Evolutionary conservation across 352 stramenopile genomes (phyloP).

Genomic region (Phytophthora multivora): DNA sequence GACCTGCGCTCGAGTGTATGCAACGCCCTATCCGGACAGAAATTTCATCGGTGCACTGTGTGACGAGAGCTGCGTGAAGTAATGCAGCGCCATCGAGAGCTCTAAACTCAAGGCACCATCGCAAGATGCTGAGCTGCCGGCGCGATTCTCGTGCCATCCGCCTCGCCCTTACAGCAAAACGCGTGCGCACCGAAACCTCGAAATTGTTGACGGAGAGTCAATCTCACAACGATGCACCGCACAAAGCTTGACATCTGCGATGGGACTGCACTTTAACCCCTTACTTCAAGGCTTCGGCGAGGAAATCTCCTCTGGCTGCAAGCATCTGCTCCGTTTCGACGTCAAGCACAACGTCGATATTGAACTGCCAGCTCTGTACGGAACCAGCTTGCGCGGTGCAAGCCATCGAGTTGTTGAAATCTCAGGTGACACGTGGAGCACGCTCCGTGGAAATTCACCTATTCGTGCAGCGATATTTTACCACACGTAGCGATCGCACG

Average conservation of each 20-base stretch:
- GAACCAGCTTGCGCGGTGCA: background rate
- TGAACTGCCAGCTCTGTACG: background rate
- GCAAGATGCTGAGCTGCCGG: background rate
- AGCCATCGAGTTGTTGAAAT: slow-evolving; percentile 1
- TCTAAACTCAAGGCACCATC: slow-evolving; percentile 9
- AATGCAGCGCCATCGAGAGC: slow-evolving; percentile 14
- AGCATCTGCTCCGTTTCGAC: background rate
- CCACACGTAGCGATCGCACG: slow-evolving; percentile 8
- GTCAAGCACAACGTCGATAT: background rate
- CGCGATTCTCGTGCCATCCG: background rate
- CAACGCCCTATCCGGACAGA: slow-evolving; percentile 4
- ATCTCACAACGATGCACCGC: background rate
- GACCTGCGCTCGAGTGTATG: background rate
- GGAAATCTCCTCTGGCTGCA: background rate
- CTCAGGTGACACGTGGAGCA: slow-evolving; percentile 1
- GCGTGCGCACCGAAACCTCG: slow-evolving; percentile 10
- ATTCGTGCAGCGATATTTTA: slow-evolving; percentile 17
- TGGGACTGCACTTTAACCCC: no score
- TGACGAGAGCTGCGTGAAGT: background rate
- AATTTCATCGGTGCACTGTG: slow-evolving; percentile 4
- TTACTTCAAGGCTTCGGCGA: background rate
- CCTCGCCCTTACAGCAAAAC: slow-evolving; percentile 14
- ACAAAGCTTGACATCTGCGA: background rate
- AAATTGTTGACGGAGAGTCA: slow-evolving; percentile 8
- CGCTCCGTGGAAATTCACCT: background rate